Percentiles rank a stretch among this genome's conserved stretches.
These are phyloP conservation scores for Blastobotrys attinorum DNA, from an alignment of 805 yeast genomes.

Conservation along the genomic window DNA sequence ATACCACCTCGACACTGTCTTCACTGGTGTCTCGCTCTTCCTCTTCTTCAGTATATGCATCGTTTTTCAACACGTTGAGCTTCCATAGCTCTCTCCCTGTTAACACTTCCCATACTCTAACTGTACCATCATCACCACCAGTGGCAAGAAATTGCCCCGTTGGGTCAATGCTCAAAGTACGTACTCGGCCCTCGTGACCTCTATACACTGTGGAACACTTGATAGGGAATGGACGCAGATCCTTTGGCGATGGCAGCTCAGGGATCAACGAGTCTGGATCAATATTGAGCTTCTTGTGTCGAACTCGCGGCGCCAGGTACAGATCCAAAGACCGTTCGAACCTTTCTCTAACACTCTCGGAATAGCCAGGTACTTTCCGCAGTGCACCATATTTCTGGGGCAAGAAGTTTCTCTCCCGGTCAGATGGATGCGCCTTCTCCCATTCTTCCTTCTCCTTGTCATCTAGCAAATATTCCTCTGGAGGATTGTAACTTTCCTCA, in stretches of 20 bases:
- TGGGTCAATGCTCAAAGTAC: slow-evolving; percentile 80
- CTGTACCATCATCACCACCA: slow-evolving; percentile 94
- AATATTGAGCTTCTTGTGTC: slow-evolving; percentile 81
- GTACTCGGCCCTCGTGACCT: slow-evolving; percentile 79
- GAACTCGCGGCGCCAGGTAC: slow-evolving; percentile 92
- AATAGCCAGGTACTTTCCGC: slow-evolving; percentile 91
- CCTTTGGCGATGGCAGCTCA: slow-evolving; percentile 93
- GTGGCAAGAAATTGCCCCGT: slow-evolving; percentile 94
- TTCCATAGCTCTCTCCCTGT: slow-evolving; percentile 91
- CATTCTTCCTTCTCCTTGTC: slow-evolving; percentile 70
- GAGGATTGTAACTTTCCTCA: slow-evolving; percentile 96
- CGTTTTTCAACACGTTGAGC: slow-evolving; percentile 26
- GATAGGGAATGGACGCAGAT: slow-evolving; percentile 93
- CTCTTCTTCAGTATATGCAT: slow-evolving; percentile 26
- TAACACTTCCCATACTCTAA: slow-evolving; percentile 92
- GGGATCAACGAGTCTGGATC: slow-evolving; percentile 96
- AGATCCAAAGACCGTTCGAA: slow-evolving; percentile 92
- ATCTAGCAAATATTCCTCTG: slow-evolving; percentile 81
- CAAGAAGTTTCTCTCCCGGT: slow-evolving; percentile 67
- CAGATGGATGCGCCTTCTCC: slow-evolving; percentile 62
- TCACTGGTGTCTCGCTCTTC: slow-evolving; percentile 45
- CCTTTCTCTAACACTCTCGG: slow-evolving; percentile 75
- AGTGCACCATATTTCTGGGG: slow-evolving; percentile 78
- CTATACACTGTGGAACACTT: slow-evolving; percentile 72
- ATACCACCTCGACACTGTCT: slow-evolving; percentile 71